Base-by-base conservation (phyloP, 2,329 filamentous ascomycete species). In the Sarocladium brachiariae region DNA sequence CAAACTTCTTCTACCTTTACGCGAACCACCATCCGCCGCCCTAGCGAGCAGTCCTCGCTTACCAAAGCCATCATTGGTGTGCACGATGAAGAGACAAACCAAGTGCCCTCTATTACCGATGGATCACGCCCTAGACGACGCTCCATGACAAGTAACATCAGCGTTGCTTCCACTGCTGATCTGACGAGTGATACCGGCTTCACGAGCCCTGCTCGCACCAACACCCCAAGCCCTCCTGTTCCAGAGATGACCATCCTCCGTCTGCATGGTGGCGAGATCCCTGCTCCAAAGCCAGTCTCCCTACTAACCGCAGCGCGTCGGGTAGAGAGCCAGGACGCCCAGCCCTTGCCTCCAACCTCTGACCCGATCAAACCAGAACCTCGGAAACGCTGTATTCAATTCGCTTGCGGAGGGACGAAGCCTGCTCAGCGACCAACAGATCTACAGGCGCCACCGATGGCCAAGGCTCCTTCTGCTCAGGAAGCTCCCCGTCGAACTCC, bases 101-200 rank as follows among this genome's bases (percentile, higher is more conserved):
- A 70, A 56, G 69, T 68, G 50, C 70, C 31, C 19, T 67, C 41
- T 58, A 62, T 39, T 65, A 65, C 30, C 65, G 70, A 27, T n/a
- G 21, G 11, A 62, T 65, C 38, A 58, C 68, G 35, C 57, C 60
- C n/a, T 14, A 70, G 77, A 52, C 71, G 77, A 58, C 74, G 82
- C 53, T 92, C 87, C 53, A 83, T 86, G 59, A 86, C 84, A 64
- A 95, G 89, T 73, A 92, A 85, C 62, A 73, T 83, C 57, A 96
- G 90, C 69, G 70, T 86, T 53, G 78, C 87, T 41, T 96, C 91
- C 2, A 95, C 89, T 2, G 87, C 87, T 33, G 92, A 96, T 57
- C 76, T 97, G 52, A 96, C 90, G n/a, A 96, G 91, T 67, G 93
- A 96, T 61, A 93, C 88, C 52, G 91, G 89, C 53, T 72, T 95